phyloP scores from a whole-genome alignment of 441 rosid genomes.

The Eruca vesicaria region DNA sequence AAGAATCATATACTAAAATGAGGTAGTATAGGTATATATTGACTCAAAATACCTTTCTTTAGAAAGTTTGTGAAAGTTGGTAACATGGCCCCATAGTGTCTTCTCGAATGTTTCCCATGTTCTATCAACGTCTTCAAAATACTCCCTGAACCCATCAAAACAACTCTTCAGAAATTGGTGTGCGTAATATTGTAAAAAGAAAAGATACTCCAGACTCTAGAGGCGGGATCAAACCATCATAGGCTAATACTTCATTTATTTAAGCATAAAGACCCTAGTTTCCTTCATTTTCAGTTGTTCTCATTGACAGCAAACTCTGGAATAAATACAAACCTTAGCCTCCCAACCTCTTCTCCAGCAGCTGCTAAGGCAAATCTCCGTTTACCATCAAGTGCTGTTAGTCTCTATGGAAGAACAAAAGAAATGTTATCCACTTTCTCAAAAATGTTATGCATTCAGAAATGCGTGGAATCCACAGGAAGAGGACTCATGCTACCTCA shows the following conservation, averaged over 20 bases:
- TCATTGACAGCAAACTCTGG: conserved; percentile 2
- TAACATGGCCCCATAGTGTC: conserved; percentile 89
- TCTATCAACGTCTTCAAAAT: conserved; percentile 96
- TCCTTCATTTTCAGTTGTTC: conserved; percentile 3
- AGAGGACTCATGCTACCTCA: conserved; percentile 58
- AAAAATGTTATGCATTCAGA: conserved; percentile 4
- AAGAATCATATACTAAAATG: neutral
- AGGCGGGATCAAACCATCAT: conserved; percentile 15
- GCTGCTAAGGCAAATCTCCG: conserved; percentile 99
- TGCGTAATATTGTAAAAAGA: neutral
- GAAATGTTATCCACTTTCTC: conserved; percentile 9
- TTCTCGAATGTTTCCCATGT: conserved; percentile 99
- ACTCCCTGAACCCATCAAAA: conserved; percentile 63
- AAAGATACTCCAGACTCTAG: conserved; percentile 2
- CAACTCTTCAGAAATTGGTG: conserved; percentile 14
- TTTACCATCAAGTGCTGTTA: conserved; percentile 98
- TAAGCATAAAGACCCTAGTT: conserved; percentile 6
- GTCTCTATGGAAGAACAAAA: conserved; percentile 52
- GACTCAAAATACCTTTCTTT: conserved; percentile 77
- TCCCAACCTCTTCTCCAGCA: conserved; percentile 91
- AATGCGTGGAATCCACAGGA: conserved; percentile 7
- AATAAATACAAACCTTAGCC: conserved; percentile 68
- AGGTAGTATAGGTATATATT: conserved; percentile 4
- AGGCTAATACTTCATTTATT: conserved; percentile 11
- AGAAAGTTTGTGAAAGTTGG: conserved; percentile 85